These are phyloP conservation scores for Apium graveolens DNA, from an alignment of 129 eudicot species.

Conservation along the genomic window DNA sequence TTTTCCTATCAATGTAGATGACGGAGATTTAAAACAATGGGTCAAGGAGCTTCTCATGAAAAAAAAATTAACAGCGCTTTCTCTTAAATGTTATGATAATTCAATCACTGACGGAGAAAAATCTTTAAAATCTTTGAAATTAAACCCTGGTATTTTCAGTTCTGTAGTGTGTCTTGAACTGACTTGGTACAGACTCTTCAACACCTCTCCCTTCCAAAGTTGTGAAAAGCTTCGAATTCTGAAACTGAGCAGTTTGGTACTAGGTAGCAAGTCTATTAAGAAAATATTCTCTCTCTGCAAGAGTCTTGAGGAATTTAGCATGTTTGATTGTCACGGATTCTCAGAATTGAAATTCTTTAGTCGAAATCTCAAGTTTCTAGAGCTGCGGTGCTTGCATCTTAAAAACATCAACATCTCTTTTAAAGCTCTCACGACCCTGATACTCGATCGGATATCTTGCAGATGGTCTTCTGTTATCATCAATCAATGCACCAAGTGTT, in stretches of 20 bases:
- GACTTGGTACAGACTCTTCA: background rate
- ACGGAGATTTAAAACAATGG: background rate
- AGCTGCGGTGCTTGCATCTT: background rate
- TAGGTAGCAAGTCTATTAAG: background rate
- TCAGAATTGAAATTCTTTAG: background rate
- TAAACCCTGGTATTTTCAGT: background rate
- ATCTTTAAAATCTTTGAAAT: background rate
- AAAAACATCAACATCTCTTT: slow-evolving; percentile 2
- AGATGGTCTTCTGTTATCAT: background rate
- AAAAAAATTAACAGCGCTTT: slow-evolving; percentile 1
- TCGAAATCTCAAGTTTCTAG: slow-evolving; percentile 1
- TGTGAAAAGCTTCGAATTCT: slow-evolving; percentile 4
- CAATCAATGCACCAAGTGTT: slow-evolving; percentile 5
- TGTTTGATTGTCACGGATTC: background rate
- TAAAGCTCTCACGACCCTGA: slow-evolving; percentile 6
- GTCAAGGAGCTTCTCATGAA: background rate
- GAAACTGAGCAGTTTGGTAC: too few relatives aligned
- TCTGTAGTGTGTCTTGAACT: background rate
- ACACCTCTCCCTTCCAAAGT: background rate
- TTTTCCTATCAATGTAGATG: background rate
- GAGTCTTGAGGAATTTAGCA: slow-evolving; percentile 1
- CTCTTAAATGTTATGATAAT: background rate
- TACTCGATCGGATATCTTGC: background rate
- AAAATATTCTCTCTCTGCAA: background rate
- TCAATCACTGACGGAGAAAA: background rate